Base-by-base conservation (phyloP, 2,329 filamentous ascomycete genomes). In the Colletotrichum nymphaeae region DNA sequence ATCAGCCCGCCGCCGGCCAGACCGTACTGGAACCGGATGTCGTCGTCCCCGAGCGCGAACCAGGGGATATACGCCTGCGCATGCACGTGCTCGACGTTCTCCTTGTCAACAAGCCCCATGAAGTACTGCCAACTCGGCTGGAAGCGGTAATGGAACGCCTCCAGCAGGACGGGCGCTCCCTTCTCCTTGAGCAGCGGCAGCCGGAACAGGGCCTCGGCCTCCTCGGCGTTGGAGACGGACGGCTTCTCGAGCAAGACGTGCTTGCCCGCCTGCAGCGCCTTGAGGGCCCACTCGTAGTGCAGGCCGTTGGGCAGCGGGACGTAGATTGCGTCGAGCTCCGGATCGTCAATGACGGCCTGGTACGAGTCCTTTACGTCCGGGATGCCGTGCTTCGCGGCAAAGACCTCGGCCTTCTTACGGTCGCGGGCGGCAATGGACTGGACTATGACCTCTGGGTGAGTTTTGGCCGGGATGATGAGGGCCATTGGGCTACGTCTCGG, bases 241-340 rank as follows among this genome's bases (percentile, higher is more conserved):
- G 88, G 88, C 77, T 90, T 90, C 77, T 90, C 88, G 2, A 90
- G 79, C 0, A 90, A 83, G 24, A 91, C 88, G 75, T 90, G 88
- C 75, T 90, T 90, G 4, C 86, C 86, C 3, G 84, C 84, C 26
- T 79, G 76, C 26, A 90, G 79, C 3, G 87, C 83, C 65, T 84
- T 84, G 19, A 86, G 74, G 19, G 86, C 83, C 85, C 86, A 89
- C 76, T 87, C 83, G 63, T 78, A 82, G 69, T 86, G 84, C 16
- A 84, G 76, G 9, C 81, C 79, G 62, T 82, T 83, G 6, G 86
- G 85, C 5, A 89, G 80, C 4, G 86, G 83, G 62, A 89, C 86
- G 76, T 88, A 89, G 24, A 89, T 83, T 24, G 83, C 84, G 56
- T 87, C 83, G 74, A 85, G 84, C 14, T 80, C 78, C 1, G 81